Base-by-base conservation (phyloP, 164 flowering plant species). In the Magnolia kwangsiensis region DNA sequence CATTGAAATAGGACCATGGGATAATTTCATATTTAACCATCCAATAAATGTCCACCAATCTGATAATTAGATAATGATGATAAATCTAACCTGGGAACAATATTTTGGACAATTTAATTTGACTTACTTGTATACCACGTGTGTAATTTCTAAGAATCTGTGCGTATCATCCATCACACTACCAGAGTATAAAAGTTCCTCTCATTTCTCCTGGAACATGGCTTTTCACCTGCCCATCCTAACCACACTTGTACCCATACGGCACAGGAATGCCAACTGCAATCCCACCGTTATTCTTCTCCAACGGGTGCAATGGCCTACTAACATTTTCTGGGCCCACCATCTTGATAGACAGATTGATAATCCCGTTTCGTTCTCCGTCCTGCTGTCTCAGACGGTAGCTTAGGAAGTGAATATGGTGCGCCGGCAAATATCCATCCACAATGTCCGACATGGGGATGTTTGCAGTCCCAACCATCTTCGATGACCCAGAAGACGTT, bases 361-460 rank as follows among this genome's bases (percentile, higher is more conserved):
- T 50, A 24, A 70, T 50, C 58, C 72, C 72, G 23, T 70, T 50
- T 16, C 55, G 37, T 18, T 24, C 27, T 10, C 72, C 72, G 13
- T 49, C 58, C 10, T 20, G n/a, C 10, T 9, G 13, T 10, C 58
- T 18, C 58, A 70, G 9, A 19, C 55, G 55, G 72, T 70, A 70
- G 7, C 72, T 70, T 8, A 49, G 58, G 58, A 70, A 50, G 55
- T 50, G 72, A 6, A 50, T 8, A 70, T 49, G 72, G 19, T n/a
- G 21, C 1, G 58, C 51, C 45, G 72, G 72, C 45, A 45, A 3
- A 51, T 45, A 70, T n/a, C 51, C 58, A 2, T 27, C 72, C 45
- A 70, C 24, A 23, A 70, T 70, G 19, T 70, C 72, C 4, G 55
- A 50, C 51, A 70, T 50, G 27, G 72, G 72, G 1, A 70, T 10